Conservation (phyloP, 192 early-diverging fungal genomes). For the Gaertneriomyces sp. region DNA sequence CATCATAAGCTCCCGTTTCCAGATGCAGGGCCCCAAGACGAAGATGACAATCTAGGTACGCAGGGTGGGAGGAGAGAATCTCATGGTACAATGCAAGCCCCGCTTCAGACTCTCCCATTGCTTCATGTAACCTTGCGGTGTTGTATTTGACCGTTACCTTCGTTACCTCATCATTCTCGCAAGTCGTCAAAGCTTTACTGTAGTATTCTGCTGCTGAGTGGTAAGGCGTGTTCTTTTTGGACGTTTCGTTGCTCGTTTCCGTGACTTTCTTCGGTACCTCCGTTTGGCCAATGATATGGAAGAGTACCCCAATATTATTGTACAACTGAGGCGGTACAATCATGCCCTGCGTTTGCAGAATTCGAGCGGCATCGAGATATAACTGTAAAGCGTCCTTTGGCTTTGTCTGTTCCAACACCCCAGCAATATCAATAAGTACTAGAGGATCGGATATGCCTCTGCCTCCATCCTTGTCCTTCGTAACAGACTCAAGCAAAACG, state of each 20-base stretch:
- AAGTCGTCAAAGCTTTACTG: slow-evolving; percentile 21
- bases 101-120: slow-evolving; percentile 35
- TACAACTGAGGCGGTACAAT: slow-evolving; percentile 61
- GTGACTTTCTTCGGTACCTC: slow-evolving; percentile 39
- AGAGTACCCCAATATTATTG: slow-evolving; percentile 83
- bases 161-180: neutral
- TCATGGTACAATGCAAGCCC: slow-evolving; percentile 66
- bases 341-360: slow-evolving; percentile 24
- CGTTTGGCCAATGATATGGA: slow-evolving; percentile 56
- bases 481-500: too few species aligned
- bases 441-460: too few species aligned
- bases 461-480: too few species aligned
- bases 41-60: slow-evolving; percentile 67
- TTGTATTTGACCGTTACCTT: slow-evolving; percentile 70
- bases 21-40: slow-evolving; percentile 72
- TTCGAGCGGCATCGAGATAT: slow-evolving; percentile 31
- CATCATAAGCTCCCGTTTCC: slow-evolving; percentile 44
- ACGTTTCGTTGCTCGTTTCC: slow-evolving; percentile 26
- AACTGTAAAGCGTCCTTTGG: slow-evolving; percentile 8
- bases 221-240: slow-evolving; percentile 26
- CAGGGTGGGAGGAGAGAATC: slow-evolving; percentile 60
- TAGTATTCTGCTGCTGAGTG: slow-evolving; percentile 39
- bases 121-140: slow-evolving; percentile 43
- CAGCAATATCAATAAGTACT: slow-evolving; percentile 2
- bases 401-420: slow-evolving; percentile 10